A percentile compares a stretch with the other conserved stretches of the same genome.
Evolutionary conservation across 2,329 filamentous ascomycete genomes (phyloP).

Genomic region (Fusarium sp.): DNA sequence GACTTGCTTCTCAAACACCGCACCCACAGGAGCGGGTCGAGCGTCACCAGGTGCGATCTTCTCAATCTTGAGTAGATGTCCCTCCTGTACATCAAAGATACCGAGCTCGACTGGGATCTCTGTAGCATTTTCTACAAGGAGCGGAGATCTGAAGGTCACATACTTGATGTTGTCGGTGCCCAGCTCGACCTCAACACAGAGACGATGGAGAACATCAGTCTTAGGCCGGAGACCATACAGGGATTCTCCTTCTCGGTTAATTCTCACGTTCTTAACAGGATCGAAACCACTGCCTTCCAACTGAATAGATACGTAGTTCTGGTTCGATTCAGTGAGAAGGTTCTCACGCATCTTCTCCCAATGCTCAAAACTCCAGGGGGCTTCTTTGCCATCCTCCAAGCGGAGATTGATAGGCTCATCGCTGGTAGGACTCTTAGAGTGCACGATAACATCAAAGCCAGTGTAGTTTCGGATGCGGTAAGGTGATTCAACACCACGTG

Average conservation of each 20-base stretch:
- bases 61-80: constrained; percentile 94
- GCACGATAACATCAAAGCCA: constrained; percentile 86
- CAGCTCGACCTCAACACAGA: constrained; percentile 90
- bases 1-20: constrained; percentile 86
- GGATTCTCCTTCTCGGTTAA: constrained; percentile 94
- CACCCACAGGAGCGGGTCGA: constrained; percentile 89
- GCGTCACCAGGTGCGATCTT: constrained; percentile 94
- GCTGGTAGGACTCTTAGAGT: constrained; percentile 73
- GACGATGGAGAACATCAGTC: constrained; percentile 83
- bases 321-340: constrained; percentile 81
- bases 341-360: constrained; percentile 96
- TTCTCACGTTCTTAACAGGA: constrained; percentile 82
- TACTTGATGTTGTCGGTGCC: constrained; percentile 98
- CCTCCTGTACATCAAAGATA: constrained; percentile 85
- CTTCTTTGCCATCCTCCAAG: constrained; percentile 87
- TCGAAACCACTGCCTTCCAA: constrained; percentile 96
- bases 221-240: constrained; percentile 89
- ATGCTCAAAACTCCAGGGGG: constrained; percentile 95
- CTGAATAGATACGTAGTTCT: constrained; percentile 80
- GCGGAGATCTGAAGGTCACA: constrained; percentile 90
- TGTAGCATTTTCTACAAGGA: constrained; percentile 94
- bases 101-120: constrained; percentile 95
- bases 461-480: constrained; percentile 96
- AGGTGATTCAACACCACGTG: constrained; percentile 87
- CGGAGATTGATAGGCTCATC: constrained; percentile 77